A percentile compares a stretch with the other conserved stretches of the same genome.
These are phyloP conservation scores for Cryptococcus maquisensis DNA, from an alignment of 1,284 basidiomycete species.

Conservation along the genomic window DNA sequence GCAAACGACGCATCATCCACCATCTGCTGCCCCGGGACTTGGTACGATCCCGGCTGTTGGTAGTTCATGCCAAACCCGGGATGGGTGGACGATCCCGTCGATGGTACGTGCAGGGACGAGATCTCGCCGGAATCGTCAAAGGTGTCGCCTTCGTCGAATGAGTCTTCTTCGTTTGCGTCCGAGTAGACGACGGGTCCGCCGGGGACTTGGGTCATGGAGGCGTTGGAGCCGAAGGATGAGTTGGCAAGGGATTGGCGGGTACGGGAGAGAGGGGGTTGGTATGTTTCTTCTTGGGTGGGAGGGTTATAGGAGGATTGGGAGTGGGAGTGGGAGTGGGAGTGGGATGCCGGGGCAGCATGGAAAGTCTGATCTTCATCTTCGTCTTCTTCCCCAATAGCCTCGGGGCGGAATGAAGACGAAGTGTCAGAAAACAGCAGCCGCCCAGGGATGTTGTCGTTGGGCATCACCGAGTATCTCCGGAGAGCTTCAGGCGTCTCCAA, in stretches of 20 bases:
- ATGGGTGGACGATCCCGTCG: not conserved
- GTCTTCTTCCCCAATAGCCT: slow-evolving; percentile 1
- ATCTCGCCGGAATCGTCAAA: not conserved
- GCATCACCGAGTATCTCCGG: slow-evolving; percentile 37
- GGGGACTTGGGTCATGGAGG: not conserved
- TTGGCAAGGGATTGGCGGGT: not conserved
- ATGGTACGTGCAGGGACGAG: slow-evolving; percentile 1
- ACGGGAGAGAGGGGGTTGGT: not conserved
- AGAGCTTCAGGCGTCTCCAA: slow-evolving; percentile 33
- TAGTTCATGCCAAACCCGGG: not conserved
- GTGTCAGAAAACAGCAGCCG: not conserved
- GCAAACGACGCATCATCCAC: not conserved
- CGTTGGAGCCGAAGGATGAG: not conserved
- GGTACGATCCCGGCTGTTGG: not conserved
- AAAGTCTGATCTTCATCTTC: slow-evolving; percentile 5
- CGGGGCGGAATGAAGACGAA: not conserved
- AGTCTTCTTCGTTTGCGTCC: not conserved
- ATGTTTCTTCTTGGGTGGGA: not conserved
- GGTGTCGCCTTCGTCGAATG: slow-evolving; percentile 1
- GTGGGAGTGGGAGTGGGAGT: not conserved
- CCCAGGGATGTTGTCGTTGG: slow-evolving; percentile 18
- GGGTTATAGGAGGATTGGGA: slow-evolving; percentile 3
- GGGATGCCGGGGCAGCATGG: slow-evolving; percentile 1
- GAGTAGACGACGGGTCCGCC: not conserved
- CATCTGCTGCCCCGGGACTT: not conserved